phyloP scores from a whole-genome alignment of 2,329 filamentous ascomycete genomes.

The Hirsutella rhossiliensis region DNA sequence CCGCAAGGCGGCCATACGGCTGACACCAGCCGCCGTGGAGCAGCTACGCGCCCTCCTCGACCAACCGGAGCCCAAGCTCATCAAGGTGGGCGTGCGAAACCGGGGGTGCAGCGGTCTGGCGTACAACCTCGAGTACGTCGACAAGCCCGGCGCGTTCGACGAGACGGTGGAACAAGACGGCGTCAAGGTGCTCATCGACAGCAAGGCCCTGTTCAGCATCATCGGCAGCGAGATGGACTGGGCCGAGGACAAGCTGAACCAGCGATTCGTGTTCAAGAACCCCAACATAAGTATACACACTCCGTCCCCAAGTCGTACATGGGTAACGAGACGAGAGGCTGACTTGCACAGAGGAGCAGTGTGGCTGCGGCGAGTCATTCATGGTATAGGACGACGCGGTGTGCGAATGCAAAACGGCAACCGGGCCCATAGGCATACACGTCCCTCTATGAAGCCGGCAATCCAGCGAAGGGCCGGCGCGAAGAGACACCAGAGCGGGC shows the following conservation, averaged over 20 bases:
- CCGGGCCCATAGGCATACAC: too few relatives aligned
- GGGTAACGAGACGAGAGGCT: background rate
- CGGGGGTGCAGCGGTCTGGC: conserved; percentile 86
- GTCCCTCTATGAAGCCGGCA: too few relatives aligned
- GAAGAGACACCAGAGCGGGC: too few relatives aligned
- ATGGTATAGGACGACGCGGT: conserved; percentile 47
- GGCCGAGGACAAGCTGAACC: conserved; percentile 88
- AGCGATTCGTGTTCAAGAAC: conserved; percentile 89
- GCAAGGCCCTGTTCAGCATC: conserved; percentile 94
- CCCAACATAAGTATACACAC: conserved; percentile 82
- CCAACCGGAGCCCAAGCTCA: conserved; percentile 81
- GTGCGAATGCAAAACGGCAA: too few relatives aligned
- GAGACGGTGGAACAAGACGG: conserved; percentile 93
- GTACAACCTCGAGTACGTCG: conserved; percentile 91
- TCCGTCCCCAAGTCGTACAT: background rate
- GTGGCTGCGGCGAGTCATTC: conserved; percentile 92
- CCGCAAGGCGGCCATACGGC: conserved; percentile 81
- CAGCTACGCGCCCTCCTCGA: conserved; percentile 69
- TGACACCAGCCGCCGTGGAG: conserved; percentile 68
- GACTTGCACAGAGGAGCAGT: conserved; percentile 70
- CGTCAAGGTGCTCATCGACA: conserved; percentile 90
- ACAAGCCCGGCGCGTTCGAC: conserved; percentile 78
- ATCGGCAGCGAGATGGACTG: conserved; percentile 99
- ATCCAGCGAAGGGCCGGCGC: too few relatives aligned
- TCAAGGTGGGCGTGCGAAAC: conserved; percentile 89